Base-by-base conservation (phyloP, 345 rosid genomes). In the Ailanthus altissimus region DNA sequence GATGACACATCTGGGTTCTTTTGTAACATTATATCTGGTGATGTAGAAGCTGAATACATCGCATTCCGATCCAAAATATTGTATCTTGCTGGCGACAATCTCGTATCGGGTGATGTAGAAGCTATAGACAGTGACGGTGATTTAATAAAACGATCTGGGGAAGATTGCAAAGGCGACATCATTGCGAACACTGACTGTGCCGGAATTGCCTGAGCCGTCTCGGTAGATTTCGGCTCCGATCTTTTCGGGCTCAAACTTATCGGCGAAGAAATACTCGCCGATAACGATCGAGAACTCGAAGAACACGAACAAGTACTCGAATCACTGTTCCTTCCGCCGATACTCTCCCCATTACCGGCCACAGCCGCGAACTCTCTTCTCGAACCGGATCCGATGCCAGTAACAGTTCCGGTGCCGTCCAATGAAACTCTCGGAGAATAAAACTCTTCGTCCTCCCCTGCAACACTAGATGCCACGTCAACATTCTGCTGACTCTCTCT, bases 371-470 rank as follows among this genome's bases (percentile, higher is more conserved):
- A 89, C 58, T 79, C 81, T 82, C 94, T 84, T 75, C 92, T 82
- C 14, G 99, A 96, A 20, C 84, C 87, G 80, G 85, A 94, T 89
- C 90, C 93, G n/a, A 86, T 82, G 45, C 86, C 91, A 61, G 49
- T 85, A 21, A 92, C 96, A 2, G 87, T 83, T 51, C 86, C 91
- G 64, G 49, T 85, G 21, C 93, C 96, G 2, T 85, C 89, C 60
- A 87, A 68, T 26, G 98, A 94, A 20, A 87, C 93, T 80, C 97
- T 84, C 45, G 98, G 99, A 23, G 99, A 97, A 77, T 91, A 97
- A 63, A 94, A 97, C 88, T 89, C 94, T 4, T 90, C 92, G 49
- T 89, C 97, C 45, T 86, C 91, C 0, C 82, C 85, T 0, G 15
- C 78, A 47, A 9, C 46, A 38, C 71, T 65, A 6, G 89, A 84